Base-by-base conservation (phyloP, 2,329 filamentous ascomycete genomes). In the Alternaria tenuissima region DNA sequence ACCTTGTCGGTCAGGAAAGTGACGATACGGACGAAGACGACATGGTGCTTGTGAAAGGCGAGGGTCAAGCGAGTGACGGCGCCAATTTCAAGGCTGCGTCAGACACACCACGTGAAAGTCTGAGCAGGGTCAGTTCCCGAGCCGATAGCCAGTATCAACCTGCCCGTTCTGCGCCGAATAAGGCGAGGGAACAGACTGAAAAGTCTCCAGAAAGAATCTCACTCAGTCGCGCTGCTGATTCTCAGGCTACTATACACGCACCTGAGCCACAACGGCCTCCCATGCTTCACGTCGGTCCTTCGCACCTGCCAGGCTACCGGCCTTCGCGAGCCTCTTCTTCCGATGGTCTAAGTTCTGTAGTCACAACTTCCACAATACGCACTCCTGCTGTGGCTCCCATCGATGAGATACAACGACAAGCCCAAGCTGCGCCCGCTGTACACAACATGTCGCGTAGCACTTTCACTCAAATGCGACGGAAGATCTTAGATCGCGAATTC, bases 401-500 rank as follows among this genome's bases (percentile, higher is more conserved):
- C 36, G 70, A 76, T 20, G 72, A 78, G 51, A 62, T 74, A 4
- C 69, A 71, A 44, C 69, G 69, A 12, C 67, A 68, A 26, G 55
- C 59, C 7, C 64, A 68, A 11, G 51, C 59, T 5, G 66, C 59
- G 5, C 61, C 69, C 22, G 76, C 74, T 6, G 59, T 62, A 32
- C 71, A 76, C 57, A 79, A 79, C 63, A 75, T 85, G 55, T 81
- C 82, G 14, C 73, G 66, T 22, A 75, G 63, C 36, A 66, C 74
- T 4, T 71, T 77, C 30, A 72, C 77, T 51, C 89, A 91, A 68
- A 90, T 97, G 83, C 88, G 91, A 63, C 91, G 92, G 71, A 93
- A 94, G 73, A 89, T 99, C 7, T 81, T 98, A 46, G 96, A 92
- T 76, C 95, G 94, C 73, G 94, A 98, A 69, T 98, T 97, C 70